A percentile compares a stretch with the other conserved stretches of the same genome.
Evolutionary conservation across 179 eudicot genomes (phyloP).

Genomic region (Corrigiola litoralis): DNA sequence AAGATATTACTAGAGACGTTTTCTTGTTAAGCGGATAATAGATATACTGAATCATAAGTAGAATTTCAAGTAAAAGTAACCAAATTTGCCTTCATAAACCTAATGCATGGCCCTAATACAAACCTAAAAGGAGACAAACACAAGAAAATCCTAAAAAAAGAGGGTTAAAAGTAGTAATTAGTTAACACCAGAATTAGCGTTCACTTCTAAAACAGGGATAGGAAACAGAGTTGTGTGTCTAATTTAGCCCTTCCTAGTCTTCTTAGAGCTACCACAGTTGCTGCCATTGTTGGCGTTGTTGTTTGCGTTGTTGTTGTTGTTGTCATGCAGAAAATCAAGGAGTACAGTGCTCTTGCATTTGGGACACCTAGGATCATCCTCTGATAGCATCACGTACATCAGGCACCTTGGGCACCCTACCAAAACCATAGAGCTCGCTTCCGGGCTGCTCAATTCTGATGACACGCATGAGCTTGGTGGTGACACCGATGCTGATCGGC

Average conservation of each 20-base stretch:
- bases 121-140: neutral
- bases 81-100: neutral
- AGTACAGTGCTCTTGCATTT: slow-evolving; percentile 61
- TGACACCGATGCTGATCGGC: slow-evolving; percentile 21
- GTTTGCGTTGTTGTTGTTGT: neutral
- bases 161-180: slow-evolving; percentile 5
- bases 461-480: slow-evolving; percentile 38
- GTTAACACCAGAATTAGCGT: slow-evolving; percentile 2
- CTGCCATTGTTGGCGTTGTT: neutral
- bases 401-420: slow-evolving; percentile 69
- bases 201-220: slow-evolving; percentile 7
- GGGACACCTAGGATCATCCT: slow-evolving; percentile 60
- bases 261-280: slow-evolving; percentile 17
- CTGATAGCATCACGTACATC: slow-evolving; percentile 60
- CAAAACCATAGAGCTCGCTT: slow-evolving; percentile 51
- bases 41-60: neutral
- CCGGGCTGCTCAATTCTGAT: slow-evolving; percentile 21
- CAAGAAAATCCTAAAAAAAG: neutral
- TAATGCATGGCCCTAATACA: slow-evolving; percentile 13
- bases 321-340: slow-evolving; percentile 24
- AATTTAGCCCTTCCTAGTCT: slow-evolving; percentile 20
- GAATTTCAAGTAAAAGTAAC: neutral
- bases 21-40: too few species aligned
- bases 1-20: too few species aligned
- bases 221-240: neutral